These are phyloP conservation scores for Byssochlamys sp. DNA, from an alignment of 2,329 filamentous ascomycete species.

Conservation along the genomic window DNA sequence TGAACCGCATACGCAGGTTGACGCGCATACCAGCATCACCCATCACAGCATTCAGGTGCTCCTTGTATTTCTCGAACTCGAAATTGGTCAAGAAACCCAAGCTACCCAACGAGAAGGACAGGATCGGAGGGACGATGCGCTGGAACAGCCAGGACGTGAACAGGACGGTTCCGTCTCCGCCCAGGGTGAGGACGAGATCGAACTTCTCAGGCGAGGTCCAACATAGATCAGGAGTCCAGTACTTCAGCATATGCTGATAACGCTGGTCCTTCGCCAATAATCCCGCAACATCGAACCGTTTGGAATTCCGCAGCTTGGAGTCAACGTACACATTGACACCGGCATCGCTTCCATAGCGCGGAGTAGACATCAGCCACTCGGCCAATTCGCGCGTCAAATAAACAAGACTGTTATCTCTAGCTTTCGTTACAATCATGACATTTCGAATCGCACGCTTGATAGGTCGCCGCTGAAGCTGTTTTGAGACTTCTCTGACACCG, in stretches of 20 bases:
- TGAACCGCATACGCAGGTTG: slow-evolving; percentile 96
- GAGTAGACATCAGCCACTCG: slow-evolving; percentile 77
- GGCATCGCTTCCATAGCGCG: slow-evolving; percentile 78
- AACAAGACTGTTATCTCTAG: slow-evolving; percentile 86
- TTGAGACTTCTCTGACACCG: slow-evolving; percentile 86
- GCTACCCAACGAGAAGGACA: slow-evolving; percentile 85
- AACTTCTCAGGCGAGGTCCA: slow-evolving; percentile 91
- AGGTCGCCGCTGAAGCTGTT: slow-evolving; percentile 83
- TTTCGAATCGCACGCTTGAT: slow-evolving; percentile 86
- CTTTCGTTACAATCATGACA: slow-evolving; percentile 98
- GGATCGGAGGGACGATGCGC: slow-evolving; percentile 80
- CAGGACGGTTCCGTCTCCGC: slow-evolving; percentile 91
- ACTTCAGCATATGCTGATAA: slow-evolving; percentile 75
- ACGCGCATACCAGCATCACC: slow-evolving; percentile 92
- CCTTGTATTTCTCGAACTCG: slow-evolving; percentile 80
- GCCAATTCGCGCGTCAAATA: slow-evolving; percentile 78
- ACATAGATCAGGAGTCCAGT: slow-evolving; percentile 94
- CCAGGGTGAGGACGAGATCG: slow-evolving; percentile 84
- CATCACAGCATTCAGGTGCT: slow-evolving; percentile 81
- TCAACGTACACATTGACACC: slow-evolving; percentile 98
- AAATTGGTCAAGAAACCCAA: slow-evolving; percentile 95
- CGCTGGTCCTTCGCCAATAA: slow-evolving; percentile 65
- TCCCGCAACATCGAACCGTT: slow-evolving; percentile 69
- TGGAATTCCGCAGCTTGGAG: slow-evolving; percentile 78
- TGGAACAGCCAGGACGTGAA: slow-evolving; percentile 97